Evolutionary conservation across 768 basidiomycete genomes (phyloP).

Genomic region (Mycena maculata): DNA sequence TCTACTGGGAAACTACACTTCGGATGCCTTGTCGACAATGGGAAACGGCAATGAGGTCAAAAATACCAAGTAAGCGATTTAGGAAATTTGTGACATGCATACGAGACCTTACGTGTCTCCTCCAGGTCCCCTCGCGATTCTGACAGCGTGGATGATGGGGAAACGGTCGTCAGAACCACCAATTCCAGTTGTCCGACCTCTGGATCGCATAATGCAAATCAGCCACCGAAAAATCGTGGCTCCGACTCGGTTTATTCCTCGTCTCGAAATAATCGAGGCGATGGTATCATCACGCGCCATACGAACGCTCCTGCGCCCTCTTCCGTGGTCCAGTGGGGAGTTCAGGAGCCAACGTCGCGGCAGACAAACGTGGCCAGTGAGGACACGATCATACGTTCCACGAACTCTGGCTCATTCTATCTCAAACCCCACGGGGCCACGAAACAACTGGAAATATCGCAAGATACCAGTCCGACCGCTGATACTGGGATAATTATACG

Average conservation of each 20-base stretch:
- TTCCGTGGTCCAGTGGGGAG: neutral
- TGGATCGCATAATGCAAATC: neutral
- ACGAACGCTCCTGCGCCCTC: neutral
- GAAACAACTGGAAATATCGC: no score
- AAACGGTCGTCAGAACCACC: constrained; percentile 1
- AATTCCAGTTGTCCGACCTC: neutral
- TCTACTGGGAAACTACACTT: neutral
- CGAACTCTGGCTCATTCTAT: no score
- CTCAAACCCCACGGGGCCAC: no score
- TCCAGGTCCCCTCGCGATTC: neutral
- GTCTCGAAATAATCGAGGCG: neutral
- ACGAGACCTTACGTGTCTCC: neutral
- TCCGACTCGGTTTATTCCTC: neutral
- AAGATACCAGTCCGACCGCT: no score
- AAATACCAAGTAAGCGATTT: neutral
- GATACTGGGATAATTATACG: no score
- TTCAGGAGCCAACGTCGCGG: neutral
- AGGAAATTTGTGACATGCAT: no score
- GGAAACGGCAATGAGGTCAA: neutral
- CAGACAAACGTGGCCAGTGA: no score
- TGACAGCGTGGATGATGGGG: neutral
- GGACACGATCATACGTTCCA: no score
- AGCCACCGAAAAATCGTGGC: neutral
- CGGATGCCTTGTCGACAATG: neutral
- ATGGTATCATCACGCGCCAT: neutral